Base-by-base conservation (phyloP, 768 basidiomycete species). In the Pleurotus cornucopiae region DNA sequence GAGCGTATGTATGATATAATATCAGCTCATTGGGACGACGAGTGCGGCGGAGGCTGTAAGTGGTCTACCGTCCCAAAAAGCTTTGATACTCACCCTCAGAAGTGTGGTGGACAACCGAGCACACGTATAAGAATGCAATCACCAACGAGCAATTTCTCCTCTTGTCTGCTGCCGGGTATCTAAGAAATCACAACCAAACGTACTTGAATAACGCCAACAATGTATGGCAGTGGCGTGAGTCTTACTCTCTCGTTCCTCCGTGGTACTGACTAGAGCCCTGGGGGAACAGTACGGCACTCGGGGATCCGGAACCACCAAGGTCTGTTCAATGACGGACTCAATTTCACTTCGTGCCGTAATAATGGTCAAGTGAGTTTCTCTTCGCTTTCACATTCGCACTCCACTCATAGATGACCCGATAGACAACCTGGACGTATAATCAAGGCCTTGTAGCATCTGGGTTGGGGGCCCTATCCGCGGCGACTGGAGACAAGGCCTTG, bases 391-490 rank as follows among this genome's bases (percentile, higher is more conserved):
- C 12, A 23, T 34, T 34, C 30, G 30, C 30, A 12, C 39, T 20
- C 16, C 16, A 25, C n/a, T 21, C 37, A 13, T 12, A 48, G 12
- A 6, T 30, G 30, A 12, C 38, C 49, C 6, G 55, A 21, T 56
- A 81, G 77, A 82, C 80, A 3, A 75, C 81, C 2, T 83, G 82
- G 82, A 81, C 77, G 0, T 84, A 84, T 61, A 83, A 84, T 58
- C 82, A 83, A 63, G 80, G 77, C 7, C 80, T 84, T 39, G 74
- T 83, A 46, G 81, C 80, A 14, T 79, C 80, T 38, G 81, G 80
- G 14, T 69, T 83, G 5, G 76, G 70, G 6, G 75, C 76, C 20
- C 74, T 84, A 4, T 77, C 67, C 38, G 71, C 62, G 5, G 74
- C 75, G 26, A 76, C 72, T 0, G 67, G 68, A 2, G 67, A 81